phyloP scores from a whole-genome alignment of 2,329 filamentous ascomycete species.

The Claviceps digitariae region DNA sequence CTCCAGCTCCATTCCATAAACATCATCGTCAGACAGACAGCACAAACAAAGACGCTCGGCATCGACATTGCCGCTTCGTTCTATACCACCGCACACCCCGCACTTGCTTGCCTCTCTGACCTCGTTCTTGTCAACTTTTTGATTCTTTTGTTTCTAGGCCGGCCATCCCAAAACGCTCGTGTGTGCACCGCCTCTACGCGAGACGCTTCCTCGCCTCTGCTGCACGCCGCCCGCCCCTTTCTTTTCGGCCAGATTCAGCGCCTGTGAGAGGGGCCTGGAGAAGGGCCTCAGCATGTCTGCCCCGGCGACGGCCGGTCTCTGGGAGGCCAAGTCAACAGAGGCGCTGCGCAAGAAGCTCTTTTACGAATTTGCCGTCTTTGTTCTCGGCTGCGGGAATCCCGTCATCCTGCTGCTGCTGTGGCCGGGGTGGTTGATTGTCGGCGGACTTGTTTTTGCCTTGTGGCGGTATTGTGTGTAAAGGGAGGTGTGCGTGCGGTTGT shows the following conservation, averaged over 20 bases:
- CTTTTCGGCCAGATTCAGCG: too few species aligned
- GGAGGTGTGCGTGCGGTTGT: too few species aligned
- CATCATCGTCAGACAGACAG: conserved; percentile 15
- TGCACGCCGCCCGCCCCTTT: too few species aligned
- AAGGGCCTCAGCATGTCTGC: conserved; percentile 16
- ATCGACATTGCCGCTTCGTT: not conserved
- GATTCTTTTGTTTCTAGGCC: not conserved
- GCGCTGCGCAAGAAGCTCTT: conserved; percentile 32
- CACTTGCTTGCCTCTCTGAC: too few species aligned
- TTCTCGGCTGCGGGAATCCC: conserved; percentile 36
- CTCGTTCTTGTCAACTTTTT: too few species aligned
- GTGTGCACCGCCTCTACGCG: conserved; percentile 9
- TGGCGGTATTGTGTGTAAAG: conserved; percentile 21
- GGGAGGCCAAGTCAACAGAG: conserved; percentile 24
- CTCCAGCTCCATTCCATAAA: conserved; percentile 14
- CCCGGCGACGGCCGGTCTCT: conserved; percentile 16
- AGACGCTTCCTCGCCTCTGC: conserved; percentile 12
- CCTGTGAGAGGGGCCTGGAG: too few species aligned
- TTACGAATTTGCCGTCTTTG: conserved; percentile 36
- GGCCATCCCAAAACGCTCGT: too few species aligned
- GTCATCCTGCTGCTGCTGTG: conserved; percentile 39
- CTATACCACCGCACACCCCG: too few species aligned
- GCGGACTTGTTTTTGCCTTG: conserved; percentile 18
- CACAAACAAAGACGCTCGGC: not conserved
- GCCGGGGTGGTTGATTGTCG: conserved; percentile 42